Base-by-base conservation (phyloP, 495 filamentous ascomycete genomes). In the Penicillium lagena region DNA sequence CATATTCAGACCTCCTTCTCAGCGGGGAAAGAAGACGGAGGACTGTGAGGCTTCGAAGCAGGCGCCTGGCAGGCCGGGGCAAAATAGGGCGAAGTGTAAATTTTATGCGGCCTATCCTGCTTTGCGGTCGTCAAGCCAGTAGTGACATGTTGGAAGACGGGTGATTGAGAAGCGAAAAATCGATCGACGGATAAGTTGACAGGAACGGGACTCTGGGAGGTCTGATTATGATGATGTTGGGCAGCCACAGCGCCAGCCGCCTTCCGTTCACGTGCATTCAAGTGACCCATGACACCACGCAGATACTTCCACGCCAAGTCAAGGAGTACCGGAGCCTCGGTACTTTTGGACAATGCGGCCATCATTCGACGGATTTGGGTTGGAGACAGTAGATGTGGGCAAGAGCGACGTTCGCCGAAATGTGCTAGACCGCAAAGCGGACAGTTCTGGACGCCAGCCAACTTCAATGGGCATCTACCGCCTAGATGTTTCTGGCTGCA, bases 351-450 rank as follows among this genome's bases (percentile, higher is more conserved):
- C 10, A 89, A 51, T 0, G 80, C 73, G 12, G 75, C 68, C 7
- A 86, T 44, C 81, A 89, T 84, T 4, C 60, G 54, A 15, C 59
- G 53, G 8, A 87, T 65, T 41, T 86, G 81, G 7, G 62, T 67
- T 34, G 77, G 71, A 1, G 72, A 77, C 14, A 66, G 58, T 13
- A 88, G 62, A 49, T 84, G 77, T 3, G 84, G 77, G 50, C 86
- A 90, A 15, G 63, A 66, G 7, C 80, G 72, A 1, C 52, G 50
- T 27, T 55, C 37, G 12, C 81, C 80, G 45, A 66, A 81, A 49
- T 89, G 85, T 4, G 85, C 81, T 17, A 83, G 62, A 9, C 82
- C 82, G 51, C 85, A 89, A 4, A 87, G 69, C 8, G 71, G 72
- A 54, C 85, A 89, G 42, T 68, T 57, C 52, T 89, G 82, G 9